Conservation (phyloP, 2,329 filamentous ascomycete genomes). For the Sclerotinia borealis region DNA sequence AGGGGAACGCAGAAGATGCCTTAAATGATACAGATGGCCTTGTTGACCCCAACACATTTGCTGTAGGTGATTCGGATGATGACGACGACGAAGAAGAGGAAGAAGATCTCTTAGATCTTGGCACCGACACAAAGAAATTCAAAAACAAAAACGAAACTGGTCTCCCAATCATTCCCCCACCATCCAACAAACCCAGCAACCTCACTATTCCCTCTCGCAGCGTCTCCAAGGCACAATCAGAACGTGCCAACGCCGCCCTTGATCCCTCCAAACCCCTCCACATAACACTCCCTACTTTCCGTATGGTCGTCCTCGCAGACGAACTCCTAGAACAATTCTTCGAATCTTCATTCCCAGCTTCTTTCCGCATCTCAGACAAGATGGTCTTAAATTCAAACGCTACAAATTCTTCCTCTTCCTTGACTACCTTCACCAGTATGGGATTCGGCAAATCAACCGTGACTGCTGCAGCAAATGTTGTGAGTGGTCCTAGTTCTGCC, state of each 20-base stretch:
- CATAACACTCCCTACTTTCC: constrained; percentile 94
- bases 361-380: constrained; percentile 78
- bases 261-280: constrained; percentile 90
- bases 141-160: constrained; percentile 35
- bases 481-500: constrained; percentile 27
- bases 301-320: constrained; percentile 96
- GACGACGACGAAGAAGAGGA: constrained; percentile 49
- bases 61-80: constrained; percentile 69
- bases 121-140: constrained; percentile 37
- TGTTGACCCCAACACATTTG: constrained; percentile 51
- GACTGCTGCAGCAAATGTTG: constrained; percentile 35
- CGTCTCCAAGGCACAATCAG: constrained; percentile 60
- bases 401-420: constrained; percentile 54
- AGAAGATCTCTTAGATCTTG: constrained; percentile 56
- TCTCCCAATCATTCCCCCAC: constrained; percentile 22
- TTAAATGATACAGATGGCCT: constrained; percentile 32
- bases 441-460: constrained; percentile 46
- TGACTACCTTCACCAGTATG: constrained; percentile 80
- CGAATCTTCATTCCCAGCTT: constrained; percentile 88
- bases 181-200: constrained; percentile 10
- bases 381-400: constrained; percentile 33
- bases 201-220: constrained; percentile 24
- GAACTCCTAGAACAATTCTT: constrained; percentile 96
- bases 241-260: constrained; percentile 80
- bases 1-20: constrained; percentile 33